Evolutionary conservation across 352 stramenopile genomes (phyloP).

Genomic region (Elongisporangium anandrum): DNA sequence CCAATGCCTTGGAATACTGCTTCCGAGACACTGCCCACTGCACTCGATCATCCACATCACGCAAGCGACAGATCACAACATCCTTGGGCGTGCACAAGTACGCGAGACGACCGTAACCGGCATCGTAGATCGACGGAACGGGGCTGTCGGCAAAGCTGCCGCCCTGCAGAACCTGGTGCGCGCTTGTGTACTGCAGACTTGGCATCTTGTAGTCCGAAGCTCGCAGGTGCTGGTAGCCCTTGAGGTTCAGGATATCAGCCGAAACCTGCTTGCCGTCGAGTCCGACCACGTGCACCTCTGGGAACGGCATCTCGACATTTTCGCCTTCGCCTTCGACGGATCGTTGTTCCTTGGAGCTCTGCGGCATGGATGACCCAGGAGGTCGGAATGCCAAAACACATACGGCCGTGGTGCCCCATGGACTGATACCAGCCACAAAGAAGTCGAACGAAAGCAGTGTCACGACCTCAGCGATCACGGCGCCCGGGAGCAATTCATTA

Average conservation of each 20-base stretch:
- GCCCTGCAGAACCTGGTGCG: constrained; percentile 4
- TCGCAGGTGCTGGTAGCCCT: constrained; percentile 67
- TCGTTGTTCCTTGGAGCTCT: constrained; percentile 34
- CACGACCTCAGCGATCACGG: constrained; percentile 59
- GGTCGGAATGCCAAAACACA: constrained; percentile 73
- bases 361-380: constrained; percentile 33
- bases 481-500: constrained; percentile 19
- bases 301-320: constrained; percentile 65
- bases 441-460: constrained; percentile 80
- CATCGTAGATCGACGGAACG: constrained; percentile 57
- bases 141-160: constrained; percentile 13
- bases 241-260: constrained; percentile 69
- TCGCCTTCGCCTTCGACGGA: constrained; percentile 70
- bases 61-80: constrained; percentile 77
- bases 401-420: constrained; percentile 50
- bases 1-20: constrained; percentile 53
- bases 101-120: constrained; percentile 51
- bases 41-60: constrained; percentile 76
- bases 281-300: constrained; percentile 86
- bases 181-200: constrained; percentile 52
- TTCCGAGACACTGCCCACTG: constrained; percentile 61
- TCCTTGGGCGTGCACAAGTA: constrained; percentile 85
- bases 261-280: constrained; percentile 85
- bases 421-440: constrained; percentile 73
- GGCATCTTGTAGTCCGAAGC: constrained; percentile 82